Conservation (phyloP, 805 yeast genomes). For the Starmera amethionina region DNA sequence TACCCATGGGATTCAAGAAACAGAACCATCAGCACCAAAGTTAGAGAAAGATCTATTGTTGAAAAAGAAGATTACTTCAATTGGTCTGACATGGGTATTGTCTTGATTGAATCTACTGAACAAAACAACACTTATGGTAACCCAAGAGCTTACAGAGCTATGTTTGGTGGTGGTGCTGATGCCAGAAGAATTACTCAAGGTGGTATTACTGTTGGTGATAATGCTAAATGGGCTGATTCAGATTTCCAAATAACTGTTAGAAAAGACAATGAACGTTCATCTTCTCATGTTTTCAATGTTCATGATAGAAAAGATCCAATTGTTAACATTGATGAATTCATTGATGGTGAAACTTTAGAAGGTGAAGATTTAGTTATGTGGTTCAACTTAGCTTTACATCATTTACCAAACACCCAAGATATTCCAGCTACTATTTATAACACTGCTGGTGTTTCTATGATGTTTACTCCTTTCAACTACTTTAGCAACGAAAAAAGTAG, state of each 20-base stretch:
- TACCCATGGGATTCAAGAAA: slow-evolving; percentile 20
- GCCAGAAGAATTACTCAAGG: slow-evolving; percentile 16
- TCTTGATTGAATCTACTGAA: slow-evolving; percentile 18
- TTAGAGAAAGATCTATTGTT: slow-evolving; percentile 7
- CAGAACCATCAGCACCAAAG: slow-evolving; percentile 7
- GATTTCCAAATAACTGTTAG: slow-evolving; percentile 15
- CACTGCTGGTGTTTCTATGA: slow-evolving; percentile 16
- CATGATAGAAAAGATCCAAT: slow-evolving; percentile 16
- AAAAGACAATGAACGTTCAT: slow-evolving; percentile 17
- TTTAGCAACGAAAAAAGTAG: slow-evolving; percentile 16
- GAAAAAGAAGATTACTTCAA: slow-evolving; percentile 11
- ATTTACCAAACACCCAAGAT: slow-evolving; percentile 21
- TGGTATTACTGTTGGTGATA: slow-evolving; percentile 8
- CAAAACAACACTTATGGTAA: too few species aligned
- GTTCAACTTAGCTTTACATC: slow-evolving; percentile 20
- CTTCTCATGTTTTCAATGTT: slow-evolving; percentile 15
- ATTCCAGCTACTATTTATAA: slow-evolving; percentile 20
- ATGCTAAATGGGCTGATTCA: slow-evolving; percentile 16
- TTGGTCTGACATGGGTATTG: slow-evolving; percentile 16
- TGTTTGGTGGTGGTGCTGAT: slow-evolving; percentile 15
- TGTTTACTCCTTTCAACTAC: slow-evolving; percentile 20
- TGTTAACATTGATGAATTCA: slow-evolving; percentile 12
- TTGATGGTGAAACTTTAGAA: slow-evolving; percentile 17
- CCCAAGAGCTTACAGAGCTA: slow-evolving; percentile 20
- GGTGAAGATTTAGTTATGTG: slow-evolving; percentile 21